Base-by-base conservation (phyloP, 23 red algal species). In the Gracilariopsis chorda region DNA sequence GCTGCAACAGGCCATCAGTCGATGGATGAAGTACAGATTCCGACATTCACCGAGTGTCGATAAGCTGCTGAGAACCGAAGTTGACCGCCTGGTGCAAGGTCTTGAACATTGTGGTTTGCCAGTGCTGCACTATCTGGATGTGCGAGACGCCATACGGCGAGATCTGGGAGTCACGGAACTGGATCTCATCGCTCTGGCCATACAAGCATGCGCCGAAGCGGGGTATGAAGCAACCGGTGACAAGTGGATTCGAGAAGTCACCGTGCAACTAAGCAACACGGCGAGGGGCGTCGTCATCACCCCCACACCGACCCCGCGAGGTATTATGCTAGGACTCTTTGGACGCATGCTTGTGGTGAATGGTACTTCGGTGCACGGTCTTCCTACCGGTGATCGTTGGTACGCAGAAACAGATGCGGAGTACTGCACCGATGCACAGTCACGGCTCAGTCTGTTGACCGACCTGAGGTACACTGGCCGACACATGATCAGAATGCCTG, bases 231-330 rank as follows among this genome's bases (percentile, higher is more conserved):
- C 67, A 25, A 42, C 47, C 37, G 67, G 67, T 25, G 67, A 73
- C 67, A 73, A 73, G 32, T 73, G 67, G 67, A 73, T 73, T 73
- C 67, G 67, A 73, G 67, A 73, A 73, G 28, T 73, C 67, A 73
- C 67, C 40, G 67, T 73, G 6, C 67, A 73, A 24, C 20, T 73
- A 21, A 27, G 28, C 13, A 1, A 4, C 67, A 14, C 47, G 3
- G 67, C 20, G 1, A 44, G 67, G 19, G 67, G 67, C 25, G 28
- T 73, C 40, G 20, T 73, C 16, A 44, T 73, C 17, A 73, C 67
- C 7, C 67, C 67, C 67, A 73, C 67, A 1, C 67, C 67, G 16
- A 73, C 67, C 1, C 67, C 67, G 19, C 36, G 67, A 7, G 67
- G 67, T 24, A 46, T 73, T 24, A 11, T 73, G 67, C 17, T 73